These are phyloP conservation scores for Pseudocercospora fuligena DNA, from an alignment of 2,329 filamentous ascomycete genomes.

Conservation along the genomic window DNA sequence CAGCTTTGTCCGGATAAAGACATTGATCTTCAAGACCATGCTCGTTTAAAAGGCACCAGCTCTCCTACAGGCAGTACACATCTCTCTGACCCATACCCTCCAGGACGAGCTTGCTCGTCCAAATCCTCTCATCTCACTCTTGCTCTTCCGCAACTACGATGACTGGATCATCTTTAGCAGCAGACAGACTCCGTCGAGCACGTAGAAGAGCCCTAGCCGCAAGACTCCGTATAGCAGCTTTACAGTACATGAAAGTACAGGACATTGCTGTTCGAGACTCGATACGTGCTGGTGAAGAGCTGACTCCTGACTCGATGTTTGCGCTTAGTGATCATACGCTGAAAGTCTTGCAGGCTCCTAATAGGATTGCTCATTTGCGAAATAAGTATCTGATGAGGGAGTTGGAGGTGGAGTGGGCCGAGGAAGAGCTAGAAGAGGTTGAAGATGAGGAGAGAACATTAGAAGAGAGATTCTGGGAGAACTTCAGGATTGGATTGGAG, in stretches of 20 bases:
- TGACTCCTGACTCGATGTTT: neutral
- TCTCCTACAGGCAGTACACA: too few relatives aligned
- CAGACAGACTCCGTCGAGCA: neutral
- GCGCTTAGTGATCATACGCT: neutral
- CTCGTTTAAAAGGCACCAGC: too few relatives aligned
- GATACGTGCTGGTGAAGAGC: neutral
- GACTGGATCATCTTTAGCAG: neutral
- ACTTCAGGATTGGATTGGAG: neutral
- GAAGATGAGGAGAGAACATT: neutral
- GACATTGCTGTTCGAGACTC: neutral
- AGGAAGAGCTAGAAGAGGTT: neutral
- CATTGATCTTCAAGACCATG: too few relatives aligned
- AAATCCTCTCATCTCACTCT: too few relatives aligned
- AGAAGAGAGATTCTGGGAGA: neutral
- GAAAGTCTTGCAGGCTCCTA: neutral
- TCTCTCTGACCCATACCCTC: too few relatives aligned
- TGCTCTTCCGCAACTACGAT: neutral
- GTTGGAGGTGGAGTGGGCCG: neutral
- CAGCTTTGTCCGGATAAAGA: too few relatives aligned
- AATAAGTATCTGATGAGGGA: neutral
- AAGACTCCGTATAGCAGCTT: neutral
- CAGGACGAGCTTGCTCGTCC: too few relatives aligned
- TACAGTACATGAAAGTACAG: neutral
- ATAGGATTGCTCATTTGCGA: neutral
- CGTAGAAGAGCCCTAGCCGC: neutral